Conservation (phyloP, 768 basidiomycete species). For the Russula ochroleuca region DNA sequence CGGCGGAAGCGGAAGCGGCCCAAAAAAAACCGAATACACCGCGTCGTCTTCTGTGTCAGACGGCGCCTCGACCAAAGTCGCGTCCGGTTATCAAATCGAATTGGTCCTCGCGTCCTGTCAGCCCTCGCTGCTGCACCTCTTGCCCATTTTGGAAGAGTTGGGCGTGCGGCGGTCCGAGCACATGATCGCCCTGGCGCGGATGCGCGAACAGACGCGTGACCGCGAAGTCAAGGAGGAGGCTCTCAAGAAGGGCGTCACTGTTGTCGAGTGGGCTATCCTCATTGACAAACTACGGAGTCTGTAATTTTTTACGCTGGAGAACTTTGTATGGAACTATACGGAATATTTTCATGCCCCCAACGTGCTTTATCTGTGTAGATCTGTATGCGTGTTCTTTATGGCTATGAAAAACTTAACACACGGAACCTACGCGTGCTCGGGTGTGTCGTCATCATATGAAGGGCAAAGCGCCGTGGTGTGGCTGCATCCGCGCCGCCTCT, state of each 20-base stretch:
- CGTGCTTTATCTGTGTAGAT: constrained; percentile 5
- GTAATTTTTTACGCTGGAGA: constrained; percentile 21
- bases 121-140: constrained; percentile 61
- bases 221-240: constrained; percentile 68
- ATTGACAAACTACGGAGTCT: constrained; percentile 54
- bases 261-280: constrained; percentile 77
- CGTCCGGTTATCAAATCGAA: constrained; percentile 45
- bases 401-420: not conserved
- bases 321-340: too few relatives aligned
- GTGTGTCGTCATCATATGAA: not conserved
- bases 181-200: constrained; percentile 53
- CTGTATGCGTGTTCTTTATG: not conserved
- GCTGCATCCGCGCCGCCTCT: not conserved
- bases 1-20: not conserved
- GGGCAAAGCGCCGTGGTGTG: not conserved
- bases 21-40: constrained; percentile 20
- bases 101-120: constrained; percentile 55
- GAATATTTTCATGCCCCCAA: not conserved
- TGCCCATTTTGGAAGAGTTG: constrained; percentile 50
- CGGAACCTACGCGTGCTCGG: not conserved
- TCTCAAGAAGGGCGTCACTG: constrained; percentile 59
- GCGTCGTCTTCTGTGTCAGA: constrained; percentile 14
- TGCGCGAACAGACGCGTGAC: constrained; percentile 64
- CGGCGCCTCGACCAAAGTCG: constrained; percentile 32
- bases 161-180: constrained; percentile 60